Percentiles rank a stretch among this genome's conserved stretches.
phyloP scores from a whole-genome alignment of 225 moss, liverwort and hornwort species.

The Straminergon stramineum region DNA sequence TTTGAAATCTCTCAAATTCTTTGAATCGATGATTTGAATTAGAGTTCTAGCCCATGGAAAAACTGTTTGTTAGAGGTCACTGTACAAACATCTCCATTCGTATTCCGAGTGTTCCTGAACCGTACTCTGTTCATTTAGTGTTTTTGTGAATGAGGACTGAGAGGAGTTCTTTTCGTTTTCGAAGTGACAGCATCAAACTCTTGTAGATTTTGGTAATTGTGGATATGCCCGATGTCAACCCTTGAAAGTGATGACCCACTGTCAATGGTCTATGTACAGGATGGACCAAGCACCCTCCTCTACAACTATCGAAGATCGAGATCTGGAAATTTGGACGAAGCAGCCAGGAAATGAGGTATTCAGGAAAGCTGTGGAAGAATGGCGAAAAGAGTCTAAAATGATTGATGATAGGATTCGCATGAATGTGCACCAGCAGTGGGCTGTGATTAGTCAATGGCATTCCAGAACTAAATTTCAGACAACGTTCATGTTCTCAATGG shows the following conservation, averaged over 20 bases:
- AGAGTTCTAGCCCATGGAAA: not conserved
- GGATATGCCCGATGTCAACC: not conserved
- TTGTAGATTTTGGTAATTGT: too few species aligned
- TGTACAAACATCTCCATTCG: not conserved
- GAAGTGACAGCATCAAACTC: not conserved
- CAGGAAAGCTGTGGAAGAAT: not conserved
- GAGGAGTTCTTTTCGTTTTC: not conserved
- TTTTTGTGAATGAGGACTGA: not conserved
- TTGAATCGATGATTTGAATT: not conserved
- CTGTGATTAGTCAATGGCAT: fast-evolving
- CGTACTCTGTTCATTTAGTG: not conserved
- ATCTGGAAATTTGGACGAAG: not conserved
- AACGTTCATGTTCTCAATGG: fast-evolving
- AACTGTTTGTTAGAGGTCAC: not conserved
- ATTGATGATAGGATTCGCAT: not conserved
- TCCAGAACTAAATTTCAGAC: fast-evolving
- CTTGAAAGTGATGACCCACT: not conserved
- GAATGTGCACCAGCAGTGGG: fast-evolving
- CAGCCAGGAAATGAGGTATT: not conserved
- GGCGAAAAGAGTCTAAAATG: not conserved
- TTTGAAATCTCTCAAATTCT: not conserved
- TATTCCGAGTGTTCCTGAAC: not conserved
- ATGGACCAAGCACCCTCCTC: not conserved
- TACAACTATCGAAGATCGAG: not conserved
- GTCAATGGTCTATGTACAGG: not conserved